phyloP scores from a whole-genome alignment of 768 basidiomycete genomes.

The Filobasidium wieringae region DNA sequence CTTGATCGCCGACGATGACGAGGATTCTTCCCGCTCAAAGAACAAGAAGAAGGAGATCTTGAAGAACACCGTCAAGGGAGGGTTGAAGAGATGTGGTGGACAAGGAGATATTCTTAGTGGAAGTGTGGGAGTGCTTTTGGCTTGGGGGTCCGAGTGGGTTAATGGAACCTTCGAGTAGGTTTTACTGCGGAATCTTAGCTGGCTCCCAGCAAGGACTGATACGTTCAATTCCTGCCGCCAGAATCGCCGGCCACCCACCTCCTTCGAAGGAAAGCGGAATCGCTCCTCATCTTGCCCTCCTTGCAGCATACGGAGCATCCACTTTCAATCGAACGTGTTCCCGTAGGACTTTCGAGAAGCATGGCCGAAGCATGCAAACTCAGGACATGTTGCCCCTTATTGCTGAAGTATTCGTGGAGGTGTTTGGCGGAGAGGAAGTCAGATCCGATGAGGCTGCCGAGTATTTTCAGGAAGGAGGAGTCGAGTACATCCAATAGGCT shows the following conservation, averaged over 20 bases:
- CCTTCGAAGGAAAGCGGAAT: slow-evolving; percentile 30
- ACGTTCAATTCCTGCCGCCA: not conserved
- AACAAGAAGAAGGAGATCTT: slow-evolving; percentile 44
- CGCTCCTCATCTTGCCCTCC: slow-evolving; percentile 51
- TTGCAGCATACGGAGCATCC: slow-evolving; percentile 76
- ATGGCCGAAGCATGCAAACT: slow-evolving; percentile 71
- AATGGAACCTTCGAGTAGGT: slow-evolving; percentile 66
- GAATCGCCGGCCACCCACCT: slow-evolving; percentile 32
- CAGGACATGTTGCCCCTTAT: slow-evolving; percentile 55
- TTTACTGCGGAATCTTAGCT: not conserved
- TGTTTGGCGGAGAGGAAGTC: slow-evolving; percentile 46
- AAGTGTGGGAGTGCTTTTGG: slow-evolving; percentile 72
- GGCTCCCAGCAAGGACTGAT: not conserved
- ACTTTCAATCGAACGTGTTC: slow-evolving; percentile 80
- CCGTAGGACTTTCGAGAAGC: slow-evolving; percentile 57
- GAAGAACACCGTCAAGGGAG: slow-evolving; percentile 59
- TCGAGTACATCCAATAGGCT: not conserved
- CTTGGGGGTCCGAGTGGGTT: slow-evolving; percentile 92
- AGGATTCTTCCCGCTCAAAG: slow-evolving; percentile 42
- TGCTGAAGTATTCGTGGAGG: slow-evolving; percentile 58
- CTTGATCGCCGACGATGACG: slow-evolving; percentile 39
- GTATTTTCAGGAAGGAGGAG: slow-evolving; percentile 1
- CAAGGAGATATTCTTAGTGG: slow-evolving; percentile 93
- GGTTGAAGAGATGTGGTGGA: slow-evolving; percentile 84
- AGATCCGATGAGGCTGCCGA: slow-evolving; percentile 9